Base-by-base conservation (phyloP, 805 yeast genomes). In the Starmerella bacillaris region DNA sequence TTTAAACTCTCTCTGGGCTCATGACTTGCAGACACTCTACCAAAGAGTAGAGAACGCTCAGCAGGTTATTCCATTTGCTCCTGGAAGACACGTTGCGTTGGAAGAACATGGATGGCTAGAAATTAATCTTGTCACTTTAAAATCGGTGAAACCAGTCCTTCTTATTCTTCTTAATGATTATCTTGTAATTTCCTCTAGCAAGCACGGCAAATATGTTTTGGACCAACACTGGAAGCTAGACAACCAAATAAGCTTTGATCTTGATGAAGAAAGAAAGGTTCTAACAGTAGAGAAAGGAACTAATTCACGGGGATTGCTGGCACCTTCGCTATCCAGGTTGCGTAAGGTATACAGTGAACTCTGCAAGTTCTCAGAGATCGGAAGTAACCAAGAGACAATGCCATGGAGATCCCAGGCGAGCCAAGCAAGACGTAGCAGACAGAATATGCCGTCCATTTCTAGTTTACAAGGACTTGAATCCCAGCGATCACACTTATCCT, bases 41-140 rank as follows among this genome's bases (percentile, higher is more conserved):
- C 72, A 72, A 45, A 80, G 77, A 42, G 92, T 84, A 12, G 94
- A 84, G 43, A 92, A 94, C n/a, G 83, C 92, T 1, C 84, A 78
- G 46, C 78, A 78, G 48, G 70, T 67, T 40, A 62, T 83, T 26
- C 77, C 82, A 16, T 70, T 78, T 1, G 53, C 68, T 5, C 80
- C 84, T 0, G 89, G 84, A 3, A 65, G 94, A 33, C 94, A 82
- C 53, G 68, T 83, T 2, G 57, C 80, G 15, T 67, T 72, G 7
- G 89, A 83, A 47, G 72, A 82, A 51, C 76, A 77, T 2, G 67
- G 83, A 33, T 84, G 94, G 94, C 70, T 67, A 38, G 94, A 83
- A 54, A 58, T 84, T 40, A 83, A 82, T 48, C 70, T 77, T 2
- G 83, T 89, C 0, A 80, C 92, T 9, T 72, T 80, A 69, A 79